A percentile compares a stretch with the other conserved stretches of the same genome.
phyloP scores from a whole-genome alignment of 2,329 filamentous ascomycete species.

The Bertia moriformis region DNA sequence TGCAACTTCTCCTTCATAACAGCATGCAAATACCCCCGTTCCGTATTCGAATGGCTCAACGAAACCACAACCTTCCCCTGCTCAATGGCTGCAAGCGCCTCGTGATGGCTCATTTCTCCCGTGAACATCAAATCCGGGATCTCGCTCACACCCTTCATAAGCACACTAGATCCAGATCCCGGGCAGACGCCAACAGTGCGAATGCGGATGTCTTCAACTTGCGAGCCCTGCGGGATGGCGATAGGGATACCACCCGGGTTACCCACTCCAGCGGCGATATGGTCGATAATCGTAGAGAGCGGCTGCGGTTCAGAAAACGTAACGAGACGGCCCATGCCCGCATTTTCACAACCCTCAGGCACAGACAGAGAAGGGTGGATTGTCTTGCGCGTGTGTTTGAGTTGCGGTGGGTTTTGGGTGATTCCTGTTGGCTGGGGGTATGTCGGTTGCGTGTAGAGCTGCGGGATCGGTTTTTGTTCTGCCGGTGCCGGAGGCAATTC shows the following conservation, averaged over 20 bases:
- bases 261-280: constrained; percentile 39
- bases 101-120: constrained; percentile 59
- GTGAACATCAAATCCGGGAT: constrained; percentile 54
- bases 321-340: constrained; percentile 47
- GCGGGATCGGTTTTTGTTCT: constrained; percentile 10
- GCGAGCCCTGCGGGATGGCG: constrained; percentile 40
- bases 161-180: constrained; percentile 48
- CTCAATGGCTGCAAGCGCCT: constrained; percentile 56
- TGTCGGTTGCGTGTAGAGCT: constrained; percentile 2
- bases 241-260: constrained; percentile 47
- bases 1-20: constrained; percentile 40
- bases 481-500: too few relatives aligned
- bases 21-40: constrained; percentile 48
- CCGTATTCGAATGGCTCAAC: constrained; percentile 57
- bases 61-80: constrained; percentile 50
- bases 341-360: constrained; percentile 24
- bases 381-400: not conserved
- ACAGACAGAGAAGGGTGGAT: constrained; percentile 5
- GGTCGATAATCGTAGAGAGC: constrained; percentile 19
- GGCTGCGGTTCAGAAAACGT: constrained; percentile 34
- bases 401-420: too few relatives aligned
- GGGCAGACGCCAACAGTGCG: constrained; percentile 52
- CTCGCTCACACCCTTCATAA: constrained; percentile 26
- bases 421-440: too few relatives aligned
- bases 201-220: constrained; percentile 28